Evolutionary conservation across 202 grass and related monocot genomes (phyloP).

Genomic region (Setaria italica): DNA sequence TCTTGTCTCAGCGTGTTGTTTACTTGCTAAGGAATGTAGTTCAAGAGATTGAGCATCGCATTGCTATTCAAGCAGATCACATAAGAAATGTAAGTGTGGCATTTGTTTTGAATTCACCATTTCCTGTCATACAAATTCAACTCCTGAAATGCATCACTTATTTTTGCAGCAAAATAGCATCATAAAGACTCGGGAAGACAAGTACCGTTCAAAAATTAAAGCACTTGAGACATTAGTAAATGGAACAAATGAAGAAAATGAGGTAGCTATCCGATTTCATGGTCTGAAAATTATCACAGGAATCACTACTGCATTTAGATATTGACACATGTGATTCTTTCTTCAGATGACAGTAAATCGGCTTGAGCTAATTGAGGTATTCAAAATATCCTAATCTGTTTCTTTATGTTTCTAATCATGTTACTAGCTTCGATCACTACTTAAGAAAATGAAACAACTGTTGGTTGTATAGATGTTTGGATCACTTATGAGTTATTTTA

Average conservation of each 20-base stretch:
- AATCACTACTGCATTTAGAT: slow-evolving; percentile 21
- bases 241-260: slow-evolving; percentile 93
- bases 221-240: slow-evolving; percentile 91
- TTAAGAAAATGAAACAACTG: not conserved
- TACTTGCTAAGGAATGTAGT: slow-evolving; percentile 84
- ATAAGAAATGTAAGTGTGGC: slow-evolving; percentile 84
- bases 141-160: slow-evolving; percentile 33
- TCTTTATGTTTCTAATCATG: slow-evolving; percentile 33
- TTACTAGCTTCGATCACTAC: slow-evolving; percentile 21
- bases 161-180: slow-evolving; percentile 84
- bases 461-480: slow-evolving; percentile 3
- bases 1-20: slow-evolving; percentile 70
- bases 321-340: slow-evolving; percentile 39
- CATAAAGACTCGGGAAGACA: slow-evolving; percentile 89
- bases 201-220: slow-evolving; percentile 91
- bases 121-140: slow-evolving; percentile 34
- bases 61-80: slow-evolving; percentile 88
- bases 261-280: slow-evolving; percentile 57
- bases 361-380: slow-evolving; percentile 84
- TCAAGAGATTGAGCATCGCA: slow-evolving; percentile 91
- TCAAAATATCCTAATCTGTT: slow-evolving; percentile 3
- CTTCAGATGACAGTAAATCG: slow-evolving; percentile 83
- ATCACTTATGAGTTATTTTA: slow-evolving; percentile 18
- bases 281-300: slow-evolving; percentile 24
- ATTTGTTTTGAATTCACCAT: slow-evolving; percentile 26